Evolutionary conservation across 768 basidiomycete genomes (phyloP), one percentile per base, ranked within the genome.

Genomic region (Trametes cinnabarina): DNA sequence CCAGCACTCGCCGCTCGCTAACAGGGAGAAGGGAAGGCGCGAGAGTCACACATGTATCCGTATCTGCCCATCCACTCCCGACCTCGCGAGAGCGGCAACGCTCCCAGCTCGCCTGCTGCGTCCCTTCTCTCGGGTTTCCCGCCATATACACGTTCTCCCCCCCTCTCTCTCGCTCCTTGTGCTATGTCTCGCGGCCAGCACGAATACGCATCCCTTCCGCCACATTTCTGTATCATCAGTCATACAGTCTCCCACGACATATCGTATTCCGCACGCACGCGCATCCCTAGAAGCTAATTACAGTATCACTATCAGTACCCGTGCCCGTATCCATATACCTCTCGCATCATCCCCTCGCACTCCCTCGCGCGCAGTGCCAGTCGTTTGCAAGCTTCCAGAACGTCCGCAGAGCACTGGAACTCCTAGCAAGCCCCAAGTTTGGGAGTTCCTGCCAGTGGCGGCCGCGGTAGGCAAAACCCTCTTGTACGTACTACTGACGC

Each of bases 201-300:
- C 30, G 11, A 34, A 25, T 50, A 15, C n/a, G 19, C 35, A 9
- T 25, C 48, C 22, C 35, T 11, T 17, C 37, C 19, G 28, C 49
- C 39, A 37, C 42, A 54, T 54, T 41, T 15, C 56, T 58, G 57
- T 58, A 58, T 50, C 49, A 58, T 39, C 51, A 58, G 57, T 32
- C 56, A 57, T 40, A 47, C 42, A 20, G 15, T 20, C 10, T 23
- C 41, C 46, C 37, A 6, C 53, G 20, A 32, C 51, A 14, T 46
- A 23, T 3, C 25, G 12, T 44, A 23, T 11, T 20, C 12, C 30
- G 30, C 30, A 32, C 30, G 22, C 43, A 23, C 15, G 12, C 25
- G 25, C 15, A 40, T 40, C 37, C 25, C 42, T 53, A 44, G 51
- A 53, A 32, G 41, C 43, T 53, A 53, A 53, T 53, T 46, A 44